Evolutionary conservation across 1,139 yeast species (phyloP).

Genomic region (Candida sanyaensis): DNA sequence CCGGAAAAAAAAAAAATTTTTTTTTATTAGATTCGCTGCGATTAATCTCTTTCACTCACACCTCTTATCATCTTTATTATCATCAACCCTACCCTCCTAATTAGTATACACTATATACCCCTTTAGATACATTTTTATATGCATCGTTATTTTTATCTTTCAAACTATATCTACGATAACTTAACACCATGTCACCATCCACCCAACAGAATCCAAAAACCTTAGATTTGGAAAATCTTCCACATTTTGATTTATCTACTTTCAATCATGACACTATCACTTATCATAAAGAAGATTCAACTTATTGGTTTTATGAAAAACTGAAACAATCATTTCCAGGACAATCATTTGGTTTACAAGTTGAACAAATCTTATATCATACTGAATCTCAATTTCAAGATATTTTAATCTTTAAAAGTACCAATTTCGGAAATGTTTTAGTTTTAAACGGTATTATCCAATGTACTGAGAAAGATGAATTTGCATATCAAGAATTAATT

Average conservation of each 20-base stretch:
- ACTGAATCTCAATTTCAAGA: slow-evolving; percentile 41
- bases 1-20: too few species aligned
- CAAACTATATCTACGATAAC: background rate
- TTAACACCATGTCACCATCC: slow-evolving; percentile 2
- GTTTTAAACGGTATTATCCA: slow-evolving; percentile 87
- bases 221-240: slow-evolving; percentile 2
- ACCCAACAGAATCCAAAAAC: slow-evolving; percentile 3
- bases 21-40: too few species aligned
- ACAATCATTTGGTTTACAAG: slow-evolving; percentile 43
- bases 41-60: too few species aligned
- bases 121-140: slow-evolving; percentile 3
- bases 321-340: slow-evolving; percentile 43
- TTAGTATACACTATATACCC: background rate
- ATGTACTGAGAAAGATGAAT: slow-evolving; percentile 88
- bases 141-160: slow-evolving; percentile 1
- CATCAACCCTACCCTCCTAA: too few species aligned
- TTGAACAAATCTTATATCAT: slow-evolving; percentile 37
- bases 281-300: slow-evolving; percentile 23
- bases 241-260: slow-evolving; percentile 16
- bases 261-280: slow-evolving; percentile 31
- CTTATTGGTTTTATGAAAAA: slow-evolving; percentile 45
- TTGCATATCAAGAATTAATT: slow-evolving; percentile 88
- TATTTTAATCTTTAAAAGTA: slow-evolving; percentile 70
- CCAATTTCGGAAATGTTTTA: slow-evolving; percentile 79
- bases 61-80: too few species aligned